Base-by-base conservation (phyloP, 2,329 filamentous ascomycete genomes). In the Onygenales sp. region DNA sequence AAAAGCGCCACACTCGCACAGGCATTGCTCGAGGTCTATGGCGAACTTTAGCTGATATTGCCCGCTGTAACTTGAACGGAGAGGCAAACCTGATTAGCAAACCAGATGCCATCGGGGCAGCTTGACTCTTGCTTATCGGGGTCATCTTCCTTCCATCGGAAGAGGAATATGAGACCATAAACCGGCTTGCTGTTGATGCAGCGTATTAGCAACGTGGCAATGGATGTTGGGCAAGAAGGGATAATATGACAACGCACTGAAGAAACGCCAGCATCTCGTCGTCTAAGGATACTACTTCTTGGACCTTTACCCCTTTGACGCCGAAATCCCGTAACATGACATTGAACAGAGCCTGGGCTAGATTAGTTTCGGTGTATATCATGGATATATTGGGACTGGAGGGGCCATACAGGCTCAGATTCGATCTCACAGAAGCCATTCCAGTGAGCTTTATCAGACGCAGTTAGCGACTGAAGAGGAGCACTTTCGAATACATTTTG, bases 1-100 rank as follows among this genome's bases (percentile, higher is more conserved):
- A 96, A 79, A 59, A 97, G 76, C 3, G 93, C 90, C 45, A 96
- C 82, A n/a, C 89, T 93, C 17, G 89, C 93, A 70, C 93, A 98
- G 31, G 89, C 86, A 68, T 95, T 95, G 53, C 81, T 78, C 0
- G 83, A 85, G 1, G 87, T 89, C 85, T 92, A 57, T 10, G 33
- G 5, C 9, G 8, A 31, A 36, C n/a, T 32, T 35, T 39, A 50
- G 41, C 39, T 9, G 10, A 41, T 52, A 8, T 41, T 27, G 8
- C 43, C 21, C 17, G 39, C 42, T 53, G 31, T 47, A 17, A 46
- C 5, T 8, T 6, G 10, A 33, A 33, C 9, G 27, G 62, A 9
- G 32, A 46, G 17, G 7, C 72, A 17, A 65, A 88, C 86, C 73
- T 95, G 92, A 63, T 96, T 96, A 32, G 91, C 90, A 68, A 96